Percentiles rank a stretch among this genome's conserved stretches.
Conservation (phyloP, 2,329 filamentous ascomycete genomes). For the Teratosphaeriaceae sp. region DNA sequence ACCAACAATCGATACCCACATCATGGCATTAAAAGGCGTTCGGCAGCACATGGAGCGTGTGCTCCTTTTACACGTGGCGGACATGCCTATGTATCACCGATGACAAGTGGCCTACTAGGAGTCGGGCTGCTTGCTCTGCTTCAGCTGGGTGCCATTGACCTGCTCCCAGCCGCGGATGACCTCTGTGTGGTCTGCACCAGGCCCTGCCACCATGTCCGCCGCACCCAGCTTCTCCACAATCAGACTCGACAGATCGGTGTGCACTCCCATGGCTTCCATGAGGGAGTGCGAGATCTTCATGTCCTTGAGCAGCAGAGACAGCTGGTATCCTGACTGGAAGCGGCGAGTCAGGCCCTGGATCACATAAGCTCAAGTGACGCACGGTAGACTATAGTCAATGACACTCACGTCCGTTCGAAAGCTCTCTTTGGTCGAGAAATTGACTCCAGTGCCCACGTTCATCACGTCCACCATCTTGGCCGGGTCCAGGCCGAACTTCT, state of each 20-base stretch:
- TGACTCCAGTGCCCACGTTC: slow-evolving; percentile 34
- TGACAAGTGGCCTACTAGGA: not conserved
- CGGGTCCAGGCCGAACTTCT: slow-evolving; percentile 28
- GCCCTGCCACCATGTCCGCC: slow-evolving; percentile 20
- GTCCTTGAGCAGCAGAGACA: slow-evolving; percentile 28
- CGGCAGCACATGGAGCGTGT: not conserved
- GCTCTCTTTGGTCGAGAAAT: slow-evolving; percentile 27
- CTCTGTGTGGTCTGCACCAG: slow-evolving; percentile 26
- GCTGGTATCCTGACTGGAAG: slow-evolving; percentile 27
- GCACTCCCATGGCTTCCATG: slow-evolving; percentile 24
- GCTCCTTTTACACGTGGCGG: not conserved
- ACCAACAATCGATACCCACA: slow-evolving; percentile 6
- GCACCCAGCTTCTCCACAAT: slow-evolving; percentile 23
- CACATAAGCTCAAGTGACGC: no score
- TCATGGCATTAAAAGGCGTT: slow-evolving; percentile 4
- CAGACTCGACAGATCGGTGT: slow-evolving; percentile 20
- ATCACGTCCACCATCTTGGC: slow-evolving; percentile 33
- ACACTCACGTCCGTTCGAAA: slow-evolving; percentile 14
- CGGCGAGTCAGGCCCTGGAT: slow-evolving; percentile 14
- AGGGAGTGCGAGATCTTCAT: slow-evolving; percentile 28
- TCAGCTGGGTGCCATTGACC: slow-evolving; percentile 23
- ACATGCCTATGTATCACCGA: not conserved
- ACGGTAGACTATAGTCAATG: not conserved
- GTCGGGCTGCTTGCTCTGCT: slow-evolving; percentile 15
- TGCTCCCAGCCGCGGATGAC: slow-evolving; percentile 28